Evolutionary conservation across 345 rosid species (phyloP).

Genomic region (Linum trigynum): DNA sequence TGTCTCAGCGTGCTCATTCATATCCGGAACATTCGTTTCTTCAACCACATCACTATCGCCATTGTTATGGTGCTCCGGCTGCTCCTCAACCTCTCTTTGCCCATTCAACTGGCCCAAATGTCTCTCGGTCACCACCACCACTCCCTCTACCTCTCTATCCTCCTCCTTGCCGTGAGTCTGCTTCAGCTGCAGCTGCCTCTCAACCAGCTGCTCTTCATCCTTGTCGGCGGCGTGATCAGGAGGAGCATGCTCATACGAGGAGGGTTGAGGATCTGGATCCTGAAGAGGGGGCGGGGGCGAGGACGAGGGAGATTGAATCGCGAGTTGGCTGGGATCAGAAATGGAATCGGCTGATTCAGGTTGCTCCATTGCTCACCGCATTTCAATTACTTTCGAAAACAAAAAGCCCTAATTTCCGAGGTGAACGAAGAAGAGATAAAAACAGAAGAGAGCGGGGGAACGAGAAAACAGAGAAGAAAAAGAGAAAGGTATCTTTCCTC

Average conservation of each 20-base stretch:
- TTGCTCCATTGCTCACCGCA: slow-evolving; percentile 16
- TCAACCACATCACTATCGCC: slow-evolving; percentile 9
- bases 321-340: not conserved
- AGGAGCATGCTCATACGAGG: not conserved
- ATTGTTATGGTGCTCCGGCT: slow-evolving; percentile 1
- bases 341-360: not conserved
- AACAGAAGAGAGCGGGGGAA: not conserved
- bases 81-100: not conserved
- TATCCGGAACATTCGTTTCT: not conserved
- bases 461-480: not conserved
- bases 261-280: slow-evolving; percentile 4
- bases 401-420: slow-evolving; percentile 14
- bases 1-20: not conserved
- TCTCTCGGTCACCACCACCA: slow-evolving; percentile 1
- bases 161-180: not conserved
- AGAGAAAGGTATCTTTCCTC: not conserved
- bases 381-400: slow-evolving; percentile 6
- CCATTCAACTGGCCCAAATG: slow-evolving; percentile 3
- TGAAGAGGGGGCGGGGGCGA: not conserved
- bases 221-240: slow-evolving; percentile 2
- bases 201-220: slow-evolving; percentile 3
- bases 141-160: not conserved
- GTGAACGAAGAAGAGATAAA: not conserved
- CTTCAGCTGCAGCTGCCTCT: slow-evolving; percentile 5
- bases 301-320: slow-evolving; percentile 1